phyloP scores from a whole-genome alignment of 2,329 filamentous ascomycete genomes.

The Ceratocystiopsis brevicomis region DNA sequence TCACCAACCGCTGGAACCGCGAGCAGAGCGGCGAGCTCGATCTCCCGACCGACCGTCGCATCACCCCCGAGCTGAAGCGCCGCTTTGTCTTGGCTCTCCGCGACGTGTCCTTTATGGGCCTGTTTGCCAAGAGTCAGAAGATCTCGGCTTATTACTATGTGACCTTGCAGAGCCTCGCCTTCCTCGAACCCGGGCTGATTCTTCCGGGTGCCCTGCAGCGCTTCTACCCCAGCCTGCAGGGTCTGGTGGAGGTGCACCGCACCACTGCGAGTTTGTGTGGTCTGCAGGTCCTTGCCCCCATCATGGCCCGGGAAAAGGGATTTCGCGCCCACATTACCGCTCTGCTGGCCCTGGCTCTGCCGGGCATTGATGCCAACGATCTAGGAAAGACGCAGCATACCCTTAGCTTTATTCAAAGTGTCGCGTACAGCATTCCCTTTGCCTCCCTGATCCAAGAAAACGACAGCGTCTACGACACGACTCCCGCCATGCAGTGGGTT shows the following conservation, averaged over 20 bases:
- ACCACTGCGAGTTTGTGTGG: conserved; percentile 87
- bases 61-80: conserved; percentile 64
- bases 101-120: conserved; percentile 94
- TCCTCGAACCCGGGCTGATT: conserved; percentile 77
- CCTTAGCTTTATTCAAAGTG: conserved; percentile 82
- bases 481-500: conserved; percentile 79
- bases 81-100: conserved; percentile 78
- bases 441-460: conserved; percentile 55
- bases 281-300: conserved; percentile 75
- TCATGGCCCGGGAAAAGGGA: conserved; percentile 86
- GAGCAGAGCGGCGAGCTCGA: conserved; percentile 87
- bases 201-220: conserved; percentile 83
- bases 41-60: conserved; percentile 56
- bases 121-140: conserved; percentile 87
- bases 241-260: conserved; percentile 87
- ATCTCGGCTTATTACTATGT: conserved; percentile 84
- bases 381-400: conserved; percentile 91
- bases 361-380: conserved; percentile 95
- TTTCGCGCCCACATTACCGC: conserved; percentile 93
- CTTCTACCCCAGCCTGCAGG: conserved; percentile 93
- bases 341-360: conserved; percentile 74
- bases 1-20: conserved; percentile 93
- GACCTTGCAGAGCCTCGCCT: conserved; percentile 74
- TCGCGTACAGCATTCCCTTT: conserved; percentile 91
- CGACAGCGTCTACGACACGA: conserved; percentile 42